Evolutionary conservation across 2,329 filamentous ascomycete genomes (phyloP).

Genomic region (Epichloe gansuensis): DNA sequence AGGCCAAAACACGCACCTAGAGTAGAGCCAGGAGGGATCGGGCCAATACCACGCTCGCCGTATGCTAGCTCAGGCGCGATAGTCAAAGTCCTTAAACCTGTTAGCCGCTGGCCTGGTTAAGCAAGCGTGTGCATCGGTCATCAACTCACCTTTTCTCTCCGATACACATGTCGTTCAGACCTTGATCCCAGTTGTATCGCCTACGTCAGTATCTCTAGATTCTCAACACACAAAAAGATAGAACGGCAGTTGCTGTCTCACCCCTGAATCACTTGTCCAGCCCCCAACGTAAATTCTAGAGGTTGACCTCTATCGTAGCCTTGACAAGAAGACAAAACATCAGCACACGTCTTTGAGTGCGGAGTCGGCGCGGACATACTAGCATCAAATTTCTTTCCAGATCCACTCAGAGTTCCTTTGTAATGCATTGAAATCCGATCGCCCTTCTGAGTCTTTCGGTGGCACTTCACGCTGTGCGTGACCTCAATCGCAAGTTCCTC

Average conservation of each 20-base stretch:
- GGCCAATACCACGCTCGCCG: slow-evolving; percentile 60
- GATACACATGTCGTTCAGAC: slow-evolving; percentile 85
- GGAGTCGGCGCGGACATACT: slow-evolving; percentile 26
- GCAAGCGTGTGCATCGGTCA: neutral
- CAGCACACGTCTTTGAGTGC: neutral
- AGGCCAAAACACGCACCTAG: slow-evolving; percentile 40
- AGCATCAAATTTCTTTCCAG: slow-evolving; percentile 73
- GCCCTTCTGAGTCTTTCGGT: slow-evolving; percentile 61
- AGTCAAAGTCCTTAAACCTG: slow-evolving; percentile 51
- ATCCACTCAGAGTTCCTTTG: slow-evolving; percentile 60
- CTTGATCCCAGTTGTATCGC: slow-evolving; percentile 65
- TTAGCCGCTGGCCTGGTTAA: neutral
- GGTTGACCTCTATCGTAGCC: slow-evolving; percentile 65
- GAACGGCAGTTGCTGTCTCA: slow-evolving; percentile 23
- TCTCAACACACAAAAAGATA: neutral
- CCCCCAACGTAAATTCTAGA: slow-evolving; percentile 67
- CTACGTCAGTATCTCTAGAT: slow-evolving; percentile 8
- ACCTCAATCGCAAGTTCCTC: slow-evolving; percentile 66
- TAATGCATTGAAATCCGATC: slow-evolving; percentile 84
- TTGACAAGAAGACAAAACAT: slow-evolving; percentile 10
- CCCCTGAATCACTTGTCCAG: slow-evolving; percentile 81
- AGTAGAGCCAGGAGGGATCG: slow-evolving; percentile 71
- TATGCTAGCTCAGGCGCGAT: slow-evolving; percentile 84
- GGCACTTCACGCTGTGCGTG: slow-evolving; percentile 61
- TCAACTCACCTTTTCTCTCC: slow-evolving; percentile 62